Evolutionary conservation across 805 yeast genomes (phyloP).

Genomic region (Metschnikowia cubensis): DNA sequence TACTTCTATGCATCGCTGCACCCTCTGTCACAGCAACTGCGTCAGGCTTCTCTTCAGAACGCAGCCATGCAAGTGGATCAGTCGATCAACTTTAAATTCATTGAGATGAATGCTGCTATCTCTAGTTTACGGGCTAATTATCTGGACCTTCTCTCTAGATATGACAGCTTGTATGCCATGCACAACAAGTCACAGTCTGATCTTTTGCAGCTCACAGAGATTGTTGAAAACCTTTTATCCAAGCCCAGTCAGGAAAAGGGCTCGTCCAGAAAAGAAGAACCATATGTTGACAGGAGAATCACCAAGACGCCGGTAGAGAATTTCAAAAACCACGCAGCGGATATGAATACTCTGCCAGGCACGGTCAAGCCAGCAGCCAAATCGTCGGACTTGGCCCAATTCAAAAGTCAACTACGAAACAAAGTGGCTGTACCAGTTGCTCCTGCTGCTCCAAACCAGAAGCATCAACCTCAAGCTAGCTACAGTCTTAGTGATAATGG

Average conservation of each 20-base stretch:
- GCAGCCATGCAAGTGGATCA: slow-evolving; percentile 13
- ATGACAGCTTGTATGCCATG: slow-evolving; percentile 47
- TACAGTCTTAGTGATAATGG: slow-evolving; percentile 13
- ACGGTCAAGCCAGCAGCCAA: slow-evolving; percentile 9
- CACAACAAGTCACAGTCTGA: slow-evolving; percentile 49
- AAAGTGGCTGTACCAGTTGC: slow-evolving; percentile 3
- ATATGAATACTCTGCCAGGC: slow-evolving; percentile 13
- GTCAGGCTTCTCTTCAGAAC: slow-evolving; percentile 17
- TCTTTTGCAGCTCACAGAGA: slow-evolving; percentile 48
- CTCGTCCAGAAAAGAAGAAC: slow-evolving; percentile 5
- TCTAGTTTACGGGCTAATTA: slow-evolving; percentile 41
- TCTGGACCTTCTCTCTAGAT: slow-evolving; percentile 39
- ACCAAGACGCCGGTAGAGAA: slow-evolving; percentile 13
- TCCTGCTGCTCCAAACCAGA: not conserved
- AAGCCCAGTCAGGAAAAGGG: not conserved
- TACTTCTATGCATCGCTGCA: slow-evolving; percentile 13
- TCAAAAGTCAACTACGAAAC: slow-evolving; percentile 12
- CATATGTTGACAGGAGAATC: slow-evolving; percentile 6
- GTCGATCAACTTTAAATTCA: slow-evolving; percentile 22
- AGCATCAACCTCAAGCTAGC: slow-evolving; percentile 4
- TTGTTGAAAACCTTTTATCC: slow-evolving; percentile 28
- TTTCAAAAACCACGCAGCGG: slow-evolving; percentile 7
- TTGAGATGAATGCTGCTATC: slow-evolving; percentile 38
- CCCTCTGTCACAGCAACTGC: slow-evolving; percentile 17
- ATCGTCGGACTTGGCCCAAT: slow-evolving; percentile 6